Base-by-base conservation (phyloP, 768 basidiomycete species). In the Gloeophyllum trabeum region DNA sequence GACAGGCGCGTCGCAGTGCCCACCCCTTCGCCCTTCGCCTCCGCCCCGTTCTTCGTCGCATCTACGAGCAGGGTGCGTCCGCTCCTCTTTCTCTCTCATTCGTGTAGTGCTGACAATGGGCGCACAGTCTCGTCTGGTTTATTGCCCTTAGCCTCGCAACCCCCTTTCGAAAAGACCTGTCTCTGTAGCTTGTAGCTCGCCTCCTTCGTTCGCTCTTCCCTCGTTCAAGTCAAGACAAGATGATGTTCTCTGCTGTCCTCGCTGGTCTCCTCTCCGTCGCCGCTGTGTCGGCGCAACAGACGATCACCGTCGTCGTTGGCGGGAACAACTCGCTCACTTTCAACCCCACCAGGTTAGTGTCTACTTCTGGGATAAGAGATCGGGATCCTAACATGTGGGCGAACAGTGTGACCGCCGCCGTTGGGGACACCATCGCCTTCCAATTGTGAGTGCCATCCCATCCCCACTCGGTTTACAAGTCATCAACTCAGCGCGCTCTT, bases 371-470 rank as follows among this genome's bases (percentile, higher is more conserved):
- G 6, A 10, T 14, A 2, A 24, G 21, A 6, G 28, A 26, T 24
- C 23, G 18, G 18, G 16, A 13, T 12, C 16, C 12, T 12, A 28
- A 7, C 19, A 7, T 56, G 54, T 35, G 41, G 24, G 39, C 19
- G 65, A 67, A n/a, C 41, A 54, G 55, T 42, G 54, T 73, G 38
- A 69, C 61, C 10, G 71, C 66, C 38, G 50, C 47, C 13, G 43
- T 53, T 40, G 71, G 71, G 25, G 77, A 81, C 50, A 66, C 53
- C 13, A 51, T 80, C 48, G 45, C 59, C 39, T 79, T 79, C 61
- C 60, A 68, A 51, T 80, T 77, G 71, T 72, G 48, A 44, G 67
- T 62, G 13, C 20, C 36, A 22, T n/a, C n/a, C n/a, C n/a, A n/a
- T n/a, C n/a, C n/a, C n/a, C n/a, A n/a, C n/a, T n/a, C n/a, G n/a